Evolutionary conservation across 2,329 filamentous ascomycete species (phyloP).

Genomic region (Neonectria coccinea): DNA sequence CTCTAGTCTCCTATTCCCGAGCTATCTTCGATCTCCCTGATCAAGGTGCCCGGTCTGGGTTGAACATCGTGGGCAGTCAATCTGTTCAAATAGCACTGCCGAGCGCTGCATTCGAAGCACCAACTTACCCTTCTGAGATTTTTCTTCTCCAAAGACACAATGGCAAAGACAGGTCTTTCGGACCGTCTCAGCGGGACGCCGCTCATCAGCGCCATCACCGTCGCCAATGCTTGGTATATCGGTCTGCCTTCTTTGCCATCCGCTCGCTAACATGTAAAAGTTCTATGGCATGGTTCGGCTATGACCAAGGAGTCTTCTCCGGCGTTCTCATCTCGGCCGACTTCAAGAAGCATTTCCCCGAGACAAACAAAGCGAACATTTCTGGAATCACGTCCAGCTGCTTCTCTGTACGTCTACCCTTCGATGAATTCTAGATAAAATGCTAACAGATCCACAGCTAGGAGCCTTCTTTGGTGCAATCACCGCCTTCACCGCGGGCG

Average conservation of each 20-base stretch:
- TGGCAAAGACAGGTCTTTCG: slow-evolving; percentile 30
- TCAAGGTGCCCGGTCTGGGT: background rate
- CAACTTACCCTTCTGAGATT: background rate
- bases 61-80: background rate
- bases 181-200: slow-evolving; percentile 37
- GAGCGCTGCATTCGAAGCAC: background rate
- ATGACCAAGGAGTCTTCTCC: slow-evolving; percentile 56
- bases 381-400: slow-evolving; percentile 59
- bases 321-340: slow-evolving; percentile 56
- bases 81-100: background rate
- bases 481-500: slow-evolving; percentile 47
- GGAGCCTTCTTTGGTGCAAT: slow-evolving; percentile 51
- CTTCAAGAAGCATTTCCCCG: slow-evolving; percentile 53
- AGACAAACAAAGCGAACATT: slow-evolving; percentile 53
- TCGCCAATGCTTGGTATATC: slow-evolving; percentile 43
- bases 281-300: slow-evolving; percentile 51
- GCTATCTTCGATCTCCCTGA: background rate
- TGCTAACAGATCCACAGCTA: slow-evolving; percentile 36
- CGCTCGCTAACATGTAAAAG: slow-evolving; percentile 12
- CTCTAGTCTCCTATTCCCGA: background rate
- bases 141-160: background rate
- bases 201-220: slow-evolving; percentile 43
- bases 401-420: slow-evolving; percentile 52
- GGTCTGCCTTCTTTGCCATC: background rate
- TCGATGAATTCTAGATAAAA: rapidly evolving